A percentile compares a stretch with the other conserved stretches of the same genome.
Evolutionary conservation across 2,329 filamentous ascomycete genomes (phyloP).

Genomic region (Magnaporthiopsis incrustans): DNA sequence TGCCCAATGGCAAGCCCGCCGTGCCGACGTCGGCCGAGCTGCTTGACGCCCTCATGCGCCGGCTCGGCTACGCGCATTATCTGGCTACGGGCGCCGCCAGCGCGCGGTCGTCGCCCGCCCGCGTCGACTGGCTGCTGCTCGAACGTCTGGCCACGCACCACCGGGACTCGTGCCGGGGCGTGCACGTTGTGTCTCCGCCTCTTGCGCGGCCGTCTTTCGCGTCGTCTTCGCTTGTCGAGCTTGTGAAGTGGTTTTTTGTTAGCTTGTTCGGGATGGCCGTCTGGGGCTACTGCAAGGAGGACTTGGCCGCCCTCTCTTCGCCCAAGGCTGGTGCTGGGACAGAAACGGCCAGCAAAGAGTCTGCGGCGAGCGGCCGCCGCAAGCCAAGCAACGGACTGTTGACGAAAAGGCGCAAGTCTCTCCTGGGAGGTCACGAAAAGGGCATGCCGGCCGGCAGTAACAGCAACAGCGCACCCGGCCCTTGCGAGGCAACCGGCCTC

Average conservation of each 20-base stretch:
- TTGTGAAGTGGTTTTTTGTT: conserved; percentile 50
- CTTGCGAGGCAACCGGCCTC: conserved; percentile 19
- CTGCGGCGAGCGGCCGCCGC: neutral
- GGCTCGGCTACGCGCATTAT: conserved; percentile 51
- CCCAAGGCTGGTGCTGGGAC: neutral
- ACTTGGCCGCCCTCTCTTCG: conserved; percentile 33
- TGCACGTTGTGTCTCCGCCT: conserved; percentile 53
- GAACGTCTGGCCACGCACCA: conserved; percentile 40
- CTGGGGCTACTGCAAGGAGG: conserved; percentile 48
- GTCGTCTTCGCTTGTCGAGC: conserved; percentile 34
- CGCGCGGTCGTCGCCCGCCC: conserved; percentile 32
- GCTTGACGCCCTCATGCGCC: conserved; percentile 51
- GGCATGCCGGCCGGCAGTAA: no score
- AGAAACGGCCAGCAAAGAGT: neutral
- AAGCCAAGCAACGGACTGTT: neutral
- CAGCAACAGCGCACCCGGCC: neutral
- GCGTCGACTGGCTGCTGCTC: conserved; percentile 43
- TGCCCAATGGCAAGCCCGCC: conserved; percentile 40
- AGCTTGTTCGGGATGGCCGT: conserved; percentile 36
- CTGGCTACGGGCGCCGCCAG: conserved; percentile 47
- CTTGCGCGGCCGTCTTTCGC: conserved; percentile 37
- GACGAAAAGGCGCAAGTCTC: neutral
- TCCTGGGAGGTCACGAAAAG: neutral
- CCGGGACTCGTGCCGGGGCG: conserved; percentile 44
- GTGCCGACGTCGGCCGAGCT: conserved; percentile 45